A percentile compares a stretch with the other conserved stretches of the same genome.
Conservation (phyloP, 2,329 filamentous ascomycete genomes). For the Akanthomyces dipterigenus region DNA sequence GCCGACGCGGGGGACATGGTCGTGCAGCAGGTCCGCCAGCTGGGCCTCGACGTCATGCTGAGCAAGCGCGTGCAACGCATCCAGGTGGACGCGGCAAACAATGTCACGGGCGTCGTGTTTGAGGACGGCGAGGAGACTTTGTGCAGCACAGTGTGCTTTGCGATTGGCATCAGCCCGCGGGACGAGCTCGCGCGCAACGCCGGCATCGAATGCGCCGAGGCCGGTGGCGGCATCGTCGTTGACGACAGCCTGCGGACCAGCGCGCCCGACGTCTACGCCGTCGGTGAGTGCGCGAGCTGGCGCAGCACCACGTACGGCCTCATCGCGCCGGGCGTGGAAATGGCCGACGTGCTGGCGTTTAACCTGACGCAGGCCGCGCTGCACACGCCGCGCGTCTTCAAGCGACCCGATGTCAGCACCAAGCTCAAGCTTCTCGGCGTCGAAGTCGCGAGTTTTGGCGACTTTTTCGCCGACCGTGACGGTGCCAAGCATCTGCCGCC, state of each 20-base stretch:
- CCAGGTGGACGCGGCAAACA: conserved; percentile 58
- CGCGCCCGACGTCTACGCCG: conserved; percentile 67
- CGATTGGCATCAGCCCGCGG: conserved; percentile 75
- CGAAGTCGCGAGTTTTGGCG: conserved; percentile 87
- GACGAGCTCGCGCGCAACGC: conserved; percentile 68
- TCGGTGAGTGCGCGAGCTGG: conserved; percentile 90
- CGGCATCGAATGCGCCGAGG: conserved; percentile 66
- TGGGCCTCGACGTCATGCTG: conserved; percentile 77
- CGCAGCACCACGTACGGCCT: conserved; percentile 79
- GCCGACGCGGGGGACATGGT: conserved; percentile 75
- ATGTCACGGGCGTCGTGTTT: conserved; percentile 67
- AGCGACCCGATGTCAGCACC: conserved; percentile 79
- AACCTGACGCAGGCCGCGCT: conserved; percentile 79
- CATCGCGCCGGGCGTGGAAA: conserved; percentile 84
- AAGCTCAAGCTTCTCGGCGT: conserved; percentile 87
- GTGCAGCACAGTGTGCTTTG: conserved; percentile 80
- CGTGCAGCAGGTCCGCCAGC: conserved; percentile 68
- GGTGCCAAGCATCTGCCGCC: conserved; percentile 70
- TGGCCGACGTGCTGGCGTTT: conserved; percentile 87
- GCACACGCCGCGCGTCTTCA: conserved; percentile 64
- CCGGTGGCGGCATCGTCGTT: conserved; percentile 68
- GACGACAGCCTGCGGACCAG: conserved; percentile 63
- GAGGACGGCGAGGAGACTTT: conserved; percentile 73
- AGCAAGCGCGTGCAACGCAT: conserved; percentile 68
- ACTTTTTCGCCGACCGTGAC: conserved; percentile 86